Evolutionary conservation across 768 basidiomycete genomes (phyloP), one percentile per base, ranked within the genome.

Genomic region (Porpolomopsis calyptriformis): DNA sequence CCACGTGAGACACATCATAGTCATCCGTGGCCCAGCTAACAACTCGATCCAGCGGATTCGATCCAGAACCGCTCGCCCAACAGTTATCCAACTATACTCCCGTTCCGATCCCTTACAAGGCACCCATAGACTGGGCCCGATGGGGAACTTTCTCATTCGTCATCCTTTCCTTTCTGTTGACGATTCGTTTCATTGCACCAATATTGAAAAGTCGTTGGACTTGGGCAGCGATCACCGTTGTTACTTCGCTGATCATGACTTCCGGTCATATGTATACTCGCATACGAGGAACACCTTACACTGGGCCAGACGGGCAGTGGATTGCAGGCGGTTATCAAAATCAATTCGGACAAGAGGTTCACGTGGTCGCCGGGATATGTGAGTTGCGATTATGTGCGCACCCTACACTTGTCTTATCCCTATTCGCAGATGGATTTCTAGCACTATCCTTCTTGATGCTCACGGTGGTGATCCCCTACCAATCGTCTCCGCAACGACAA

Each of bases 221-320:
- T 2, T 91, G 88, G 87, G 85, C 84, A 4, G 55, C 68, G 19
- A 60, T 60, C n/a, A 71, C 70, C 33, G 74, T 80, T 23, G 46
- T 82, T 33, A 59, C 77, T 22, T 74, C 79, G 7, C 82, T 88
- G 16, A 65, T 89, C 55, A 94, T 97, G 82, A 93, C 81, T 18
- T 80, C 84, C 7, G 96, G 96, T 6, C 85, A 80, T 70, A 99
- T 99, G 96, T 99, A 94, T 67, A 86, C 85, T 48, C 85, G 83
- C 52, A 99, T 99, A 55, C 82, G 94, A 51, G 73, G 73, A 25
- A 73, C 73, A 39, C 92, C 90, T 2, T 90, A 77, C 58, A 68
- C 67, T 19, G 78, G 77, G 23, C 67, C 68, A 0, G 72, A 76
- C 46, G 80, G 82, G 19, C 68, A 74, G 40, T 92, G 90, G 85